Conservation (phyloP, 73 alveolate species). For the Paramecium primaurelia region DNA sequence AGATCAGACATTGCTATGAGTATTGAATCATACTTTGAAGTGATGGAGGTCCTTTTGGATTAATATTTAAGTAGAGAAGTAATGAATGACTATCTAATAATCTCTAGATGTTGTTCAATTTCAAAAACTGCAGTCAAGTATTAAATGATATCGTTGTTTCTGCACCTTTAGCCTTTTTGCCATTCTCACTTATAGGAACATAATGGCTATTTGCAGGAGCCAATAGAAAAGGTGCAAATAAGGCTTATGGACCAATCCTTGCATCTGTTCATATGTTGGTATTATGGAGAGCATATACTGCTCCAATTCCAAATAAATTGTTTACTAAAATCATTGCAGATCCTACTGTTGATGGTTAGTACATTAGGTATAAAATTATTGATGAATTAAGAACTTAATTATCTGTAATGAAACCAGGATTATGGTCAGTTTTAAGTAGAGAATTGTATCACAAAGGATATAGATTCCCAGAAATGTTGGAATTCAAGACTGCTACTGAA, state of each 20-base stretch:
- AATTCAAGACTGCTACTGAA: conserved; percentile 37
- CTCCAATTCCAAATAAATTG: conserved; percentile 9
- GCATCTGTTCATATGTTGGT: not conserved
- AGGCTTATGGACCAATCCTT: not conserved
- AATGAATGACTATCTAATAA: not conserved
- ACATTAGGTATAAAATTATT: not conserved
- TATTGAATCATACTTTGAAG: conserved; percentile 1
- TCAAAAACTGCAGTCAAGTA: conserved; percentile 19
- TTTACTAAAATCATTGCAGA: conserved; percentile 23
- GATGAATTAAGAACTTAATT: not conserved
- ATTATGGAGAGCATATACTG: conserved; percentile 30
- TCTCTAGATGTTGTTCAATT: conserved; percentile 21
- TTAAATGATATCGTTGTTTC: not conserved
- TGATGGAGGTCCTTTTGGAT: conserved; percentile 40
- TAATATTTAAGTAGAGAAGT: conserved; percentile 51
- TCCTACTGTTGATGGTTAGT: conserved; percentile 28
- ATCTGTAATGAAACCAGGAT: conserved; percentile 43
- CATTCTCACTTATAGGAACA: not conserved
- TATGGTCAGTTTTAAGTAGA: conserved; percentile 16
- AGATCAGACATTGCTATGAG: not conserved
- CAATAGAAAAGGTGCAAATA: conserved; percentile 28
- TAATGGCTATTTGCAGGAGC: not conserved
- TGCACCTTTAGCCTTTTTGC: not conserved
- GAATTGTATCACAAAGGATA: conserved; percentile 30
- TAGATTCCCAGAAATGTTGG: conserved; percentile 45